These are phyloP conservation scores for Penicillium tannophilum DNA, from an alignment of 495 filamentous ascomycete species.

Conservation along the genomic window DNA sequence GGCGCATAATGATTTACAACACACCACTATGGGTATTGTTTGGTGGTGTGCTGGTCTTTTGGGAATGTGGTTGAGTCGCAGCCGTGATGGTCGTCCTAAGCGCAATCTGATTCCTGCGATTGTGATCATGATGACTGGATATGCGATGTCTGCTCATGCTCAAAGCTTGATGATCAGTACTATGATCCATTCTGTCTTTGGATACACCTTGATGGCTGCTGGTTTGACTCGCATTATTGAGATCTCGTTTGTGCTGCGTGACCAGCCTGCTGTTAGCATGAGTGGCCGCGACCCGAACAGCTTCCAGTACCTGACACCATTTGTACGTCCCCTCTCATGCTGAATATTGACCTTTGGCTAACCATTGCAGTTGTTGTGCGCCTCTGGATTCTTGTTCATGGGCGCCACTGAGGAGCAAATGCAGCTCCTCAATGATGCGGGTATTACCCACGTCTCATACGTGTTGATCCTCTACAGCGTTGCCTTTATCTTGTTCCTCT, in stretches of 20 bases:
- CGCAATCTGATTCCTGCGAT: slow-evolving; percentile 91
- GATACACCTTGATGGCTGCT: slow-evolving; percentile 92
- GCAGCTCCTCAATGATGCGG: slow-evolving; percentile 66
- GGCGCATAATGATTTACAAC: slow-evolving; percentile 96
- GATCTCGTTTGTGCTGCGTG: slow-evolving; percentile 82
- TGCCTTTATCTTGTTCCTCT: slow-evolving; percentile 86
- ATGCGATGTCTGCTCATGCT: slow-evolving; percentile 87
- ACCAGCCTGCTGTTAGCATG: slow-evolving; percentile 58
- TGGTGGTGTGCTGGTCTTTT: slow-evolving; percentile 95
- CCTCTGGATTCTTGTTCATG: slow-evolving; percentile 97
- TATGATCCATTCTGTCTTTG: slow-evolving; percentile 89
- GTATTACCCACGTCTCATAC: slow-evolving; percentile 88
- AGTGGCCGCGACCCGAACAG: slow-evolving; percentile 72
- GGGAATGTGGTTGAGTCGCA: slow-evolving; percentile 88
- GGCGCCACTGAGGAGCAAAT: slow-evolving; percentile 96
- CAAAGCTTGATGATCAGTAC: slow-evolving; percentile 81
- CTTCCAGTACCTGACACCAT: slow-evolving; percentile 91
- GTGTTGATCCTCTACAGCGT: slow-evolving; percentile 88
- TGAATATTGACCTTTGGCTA: slow-evolving; percentile 9
- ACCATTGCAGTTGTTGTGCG: slow-evolving; percentile 73
- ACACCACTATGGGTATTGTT: slow-evolving; percentile 95
- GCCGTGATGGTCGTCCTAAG: slow-evolving; percentile 79
- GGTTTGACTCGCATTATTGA: slow-evolving; percentile 85
- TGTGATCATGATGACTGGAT: slow-evolving; percentile 91
- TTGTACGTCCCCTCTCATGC: slow-evolving; percentile 60